phyloP scores from a whole-genome alignment of 169 alveolate genomes.

The Neospora caninum region DNA sequence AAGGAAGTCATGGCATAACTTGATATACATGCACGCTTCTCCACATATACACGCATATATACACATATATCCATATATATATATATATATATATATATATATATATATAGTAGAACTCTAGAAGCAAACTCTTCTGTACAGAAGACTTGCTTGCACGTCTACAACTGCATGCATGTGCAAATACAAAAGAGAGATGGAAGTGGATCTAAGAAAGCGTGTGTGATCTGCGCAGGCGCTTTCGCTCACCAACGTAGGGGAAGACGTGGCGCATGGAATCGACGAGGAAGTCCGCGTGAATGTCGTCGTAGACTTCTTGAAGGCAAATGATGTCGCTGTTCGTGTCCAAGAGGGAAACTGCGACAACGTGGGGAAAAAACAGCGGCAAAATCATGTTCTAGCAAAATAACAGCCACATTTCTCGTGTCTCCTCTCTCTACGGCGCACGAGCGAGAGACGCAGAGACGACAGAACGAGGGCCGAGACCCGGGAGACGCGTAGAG shows the following conservation, averaged over 20 bases:
- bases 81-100: not conserved
- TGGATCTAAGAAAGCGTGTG: too few relatives aligned
- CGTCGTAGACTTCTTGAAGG: slow-evolving; percentile 88
- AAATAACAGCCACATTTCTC: too few relatives aligned
- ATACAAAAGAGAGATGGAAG: too few relatives aligned
- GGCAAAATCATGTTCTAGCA: not conserved
- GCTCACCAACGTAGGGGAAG: slow-evolving; percentile 83
- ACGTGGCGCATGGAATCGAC: slow-evolving; percentile 76
- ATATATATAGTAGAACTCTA: too few relatives aligned
- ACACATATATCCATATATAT: not conserved
- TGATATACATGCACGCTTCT: too few relatives aligned
- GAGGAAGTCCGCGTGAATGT: slow-evolving; percentile 84
- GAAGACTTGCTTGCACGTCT: not conserved
- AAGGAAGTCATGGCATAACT: too few relatives aligned
- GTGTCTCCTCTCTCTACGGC: not conserved
- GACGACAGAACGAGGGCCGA: not conserved
- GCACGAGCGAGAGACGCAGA: not conserved
- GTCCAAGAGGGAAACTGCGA: slow-evolving; percentile 78
- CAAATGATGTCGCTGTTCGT: slow-evolving; percentile 89
- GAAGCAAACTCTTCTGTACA: not conserved
- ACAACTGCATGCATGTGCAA: not conserved
- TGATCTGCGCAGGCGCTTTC: too few relatives aligned
- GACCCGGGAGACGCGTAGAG: not conserved
- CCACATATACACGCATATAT: too few relatives aligned
- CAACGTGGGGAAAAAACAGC: not conserved